Percentiles rank a stretch among this genome's conserved stretches.
These are phyloP conservation scores for Ogataea allantospora DNA, from an alignment of 805 yeast species.

Conservation along the genomic window DNA sequence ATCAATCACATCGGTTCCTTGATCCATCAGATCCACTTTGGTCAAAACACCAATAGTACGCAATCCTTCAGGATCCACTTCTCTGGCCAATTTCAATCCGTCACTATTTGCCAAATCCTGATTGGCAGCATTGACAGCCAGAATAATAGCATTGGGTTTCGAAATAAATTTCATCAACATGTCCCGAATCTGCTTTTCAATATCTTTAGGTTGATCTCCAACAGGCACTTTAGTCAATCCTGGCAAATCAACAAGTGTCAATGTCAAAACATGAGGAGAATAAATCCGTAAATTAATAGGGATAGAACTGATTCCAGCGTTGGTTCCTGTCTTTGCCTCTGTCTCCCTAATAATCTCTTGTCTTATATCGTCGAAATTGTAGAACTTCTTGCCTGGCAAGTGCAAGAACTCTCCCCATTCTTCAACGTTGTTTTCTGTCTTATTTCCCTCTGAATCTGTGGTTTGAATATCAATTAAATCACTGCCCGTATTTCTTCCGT, in stretches of 20 bases:
- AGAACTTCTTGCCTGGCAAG: conserved; percentile 82
- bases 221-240: conserved; percentile 98
- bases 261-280: conserved; percentile 90
- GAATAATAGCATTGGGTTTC: conserved; percentile 90
- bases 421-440: conserved; percentile 66
- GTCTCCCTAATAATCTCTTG: conserved; percentile 90
- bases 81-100: conserved; percentile 93
- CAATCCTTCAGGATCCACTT: conserved; percentile 94
- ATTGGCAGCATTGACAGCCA: conserved; percentile 94
- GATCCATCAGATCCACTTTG: conserved; percentile 95
- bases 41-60: conserved; percentile 97
- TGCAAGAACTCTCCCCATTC: conserved; percentile 99
- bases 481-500: conserved; percentile 16
- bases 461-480: conserved; percentile 47
- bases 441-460: conserved; percentile 43
- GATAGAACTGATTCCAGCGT: conserved; percentile 84
- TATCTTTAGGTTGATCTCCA: conserved; percentile 98
- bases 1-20: conserved; percentile 96
- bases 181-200: conserved; percentile 90
- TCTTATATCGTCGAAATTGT: conserved; percentile 85
- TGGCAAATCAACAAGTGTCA: conserved; percentile 94
- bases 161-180: conserved; percentile 91
- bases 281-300: conserved; percentile 92
- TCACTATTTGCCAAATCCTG: conserved; percentile 97
- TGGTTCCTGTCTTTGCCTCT: conserved; percentile 75